Conservation (phyloP, 2,329 filamentous ascomycete species). For the Monilinia fructigena region DNA sequence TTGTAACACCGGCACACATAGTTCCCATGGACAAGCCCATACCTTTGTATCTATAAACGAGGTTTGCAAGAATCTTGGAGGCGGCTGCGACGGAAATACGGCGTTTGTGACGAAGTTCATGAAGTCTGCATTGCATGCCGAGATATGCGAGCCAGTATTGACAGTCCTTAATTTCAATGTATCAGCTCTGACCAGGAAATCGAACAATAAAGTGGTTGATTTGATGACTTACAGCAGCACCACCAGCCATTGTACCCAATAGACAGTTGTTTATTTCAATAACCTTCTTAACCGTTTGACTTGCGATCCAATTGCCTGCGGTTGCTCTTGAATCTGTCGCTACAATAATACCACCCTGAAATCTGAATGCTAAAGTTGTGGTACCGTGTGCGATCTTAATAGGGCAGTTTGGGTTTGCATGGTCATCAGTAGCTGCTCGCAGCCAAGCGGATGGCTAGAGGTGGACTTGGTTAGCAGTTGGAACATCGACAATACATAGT, state of each 20-base stretch:
- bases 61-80: constrained; percentile 96
- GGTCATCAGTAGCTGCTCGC: constrained; percentile 94
- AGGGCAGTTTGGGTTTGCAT: constrained; percentile 91
- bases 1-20: constrained; percentile 97
- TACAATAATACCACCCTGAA: constrained; percentile 97
- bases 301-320: constrained; percentile 98
- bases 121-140: constrained; percentile 97
- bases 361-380: constrained; percentile 95
- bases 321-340: constrained; percentile 97
- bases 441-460: constrained; percentile 85
- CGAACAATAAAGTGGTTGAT: background rate
- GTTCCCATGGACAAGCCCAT: constrained; percentile 99
- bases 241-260: constrained; percentile 96
- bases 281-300: constrained; percentile 99
- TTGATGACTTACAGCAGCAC: constrained; percentile 69
- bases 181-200: constrained; percentile 5
- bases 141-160: constrained; percentile 99
- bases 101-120: constrained; percentile 98
- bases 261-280: constrained; percentile 96
- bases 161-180: constrained; percentile 65
- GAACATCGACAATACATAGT: constrained; percentile 13
- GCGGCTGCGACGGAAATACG: constrained; percentile 96
- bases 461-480: constrained; percentile 53
- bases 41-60: constrained; percentile 98
- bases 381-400: constrained; percentile 99